Conservation (phyloP, 805 yeast genomes). For the Cyberlindnera lachancei region DNA sequence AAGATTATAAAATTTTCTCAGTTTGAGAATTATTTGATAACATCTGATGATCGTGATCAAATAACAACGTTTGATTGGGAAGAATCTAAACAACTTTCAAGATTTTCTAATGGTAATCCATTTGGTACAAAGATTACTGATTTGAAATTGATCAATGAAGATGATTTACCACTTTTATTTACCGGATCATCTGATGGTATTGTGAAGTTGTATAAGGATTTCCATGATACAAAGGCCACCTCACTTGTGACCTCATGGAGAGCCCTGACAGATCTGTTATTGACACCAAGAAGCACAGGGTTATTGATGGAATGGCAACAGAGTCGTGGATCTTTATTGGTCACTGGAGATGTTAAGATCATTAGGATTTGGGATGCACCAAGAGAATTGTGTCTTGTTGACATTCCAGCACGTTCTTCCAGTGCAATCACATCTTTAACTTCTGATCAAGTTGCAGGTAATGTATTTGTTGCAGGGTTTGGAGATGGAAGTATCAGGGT, state of each 20-base stretch:
- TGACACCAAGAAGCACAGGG: constrained; percentile 78
- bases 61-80: constrained; percentile 89
- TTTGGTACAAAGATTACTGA: constrained; percentile 86
- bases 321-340: constrained; percentile 81
- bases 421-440: constrained; percentile 85
- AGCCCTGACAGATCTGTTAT: constrained; percentile 76
- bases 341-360: constrained; percentile 90
- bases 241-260: constrained; percentile 85
- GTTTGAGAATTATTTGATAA: constrained; percentile 75
- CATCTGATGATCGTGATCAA: constrained; percentile 78
- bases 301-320: constrained; percentile 95
- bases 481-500: constrained; percentile 85
- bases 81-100: constrained; percentile 43
- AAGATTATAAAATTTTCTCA: constrained; percentile 76
- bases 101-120: constrained; percentile 79
- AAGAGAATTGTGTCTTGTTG: constrained; percentile 76
- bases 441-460: constrained; percentile 93
- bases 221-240: constrained; percentile 46
- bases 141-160: constrained; percentile 81
- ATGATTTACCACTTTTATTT: constrained; percentile 76
- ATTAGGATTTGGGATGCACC: constrained; percentile 97
- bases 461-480: constrained; percentile 84
- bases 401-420: constrained; percentile 86
- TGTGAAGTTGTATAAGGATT: constrained; percentile 76
- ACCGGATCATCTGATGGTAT: constrained; percentile 94